Evolutionary conservation across 1,139 yeast species (phyloP), one percentile per base, ranked within the genome.

Genomic region (Candida tropicalis): DNA sequence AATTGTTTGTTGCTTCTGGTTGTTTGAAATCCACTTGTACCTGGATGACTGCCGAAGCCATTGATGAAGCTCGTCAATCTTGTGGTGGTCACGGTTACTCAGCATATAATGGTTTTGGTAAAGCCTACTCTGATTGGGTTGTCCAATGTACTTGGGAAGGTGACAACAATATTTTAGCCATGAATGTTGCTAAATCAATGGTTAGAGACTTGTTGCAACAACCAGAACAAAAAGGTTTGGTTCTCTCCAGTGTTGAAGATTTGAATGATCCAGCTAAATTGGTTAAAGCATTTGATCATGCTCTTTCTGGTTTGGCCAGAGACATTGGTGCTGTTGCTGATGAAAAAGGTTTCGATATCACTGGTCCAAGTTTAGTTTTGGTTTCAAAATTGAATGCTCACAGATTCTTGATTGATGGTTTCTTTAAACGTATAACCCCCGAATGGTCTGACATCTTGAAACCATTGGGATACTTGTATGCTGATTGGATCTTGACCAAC

Each of bases 121-220:
- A 85, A 61, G 91, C 90, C 26, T 87, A 81, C 65, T 78, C 80
- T 49, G 97, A 89, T 63, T 90, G 96, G 89, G 96, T 87, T 27
- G 97, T 89, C 37, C 96, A 89, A 68, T 88, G 95, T 66, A 89
- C 96, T 16, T 89, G 97, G 97, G 97, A 89, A 70, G 97, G 97
- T 65, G 97, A 89, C 66, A 89, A 89, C 72, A 88, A 84, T 58
- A 82, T 89, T 39, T 73, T 89, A 55, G 87, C 90, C 8, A 79
- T 88, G 62, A 84, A 89, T 46, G 81, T 89, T 49, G 97, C 96
- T 50, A 79, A 85, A 66, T 83, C 86, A 45, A 77, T 84, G 40
- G 66, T 82, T 51, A 85, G 83, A 66, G 73, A 75, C 53, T 71
- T 78, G 41, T 59, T 56, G 26, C 57, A 61, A 39, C 58, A 66